Conservation (phyloP, 2,329 filamentous ascomycete species). For the Moelleriella libera region DNA sequence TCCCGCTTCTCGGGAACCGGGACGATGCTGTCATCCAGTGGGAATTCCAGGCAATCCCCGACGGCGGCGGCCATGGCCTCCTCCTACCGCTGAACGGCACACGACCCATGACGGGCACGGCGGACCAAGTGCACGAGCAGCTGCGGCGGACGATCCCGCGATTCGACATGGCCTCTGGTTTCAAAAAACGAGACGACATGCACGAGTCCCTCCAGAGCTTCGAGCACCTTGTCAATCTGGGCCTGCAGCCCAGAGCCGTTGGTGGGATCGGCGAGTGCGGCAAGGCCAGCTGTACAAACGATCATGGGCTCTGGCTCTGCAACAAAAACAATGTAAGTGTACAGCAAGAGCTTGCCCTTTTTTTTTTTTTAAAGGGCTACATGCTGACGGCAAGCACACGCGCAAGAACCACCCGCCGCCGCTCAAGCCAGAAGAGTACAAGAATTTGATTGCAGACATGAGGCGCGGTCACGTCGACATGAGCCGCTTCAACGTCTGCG, state of each 20-base stretch:
- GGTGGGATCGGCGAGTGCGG: not conserved
- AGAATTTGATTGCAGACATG: not conserved
- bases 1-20: too few species aligned
- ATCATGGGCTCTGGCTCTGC: not conserved
- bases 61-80: not conserved
- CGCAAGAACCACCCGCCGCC: too few species aligned
- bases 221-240: not conserved
- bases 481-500: not conserved
- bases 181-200: not conserved
- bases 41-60: not conserved
- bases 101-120: not conserved
- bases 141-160: slow-evolving; percentile 8
- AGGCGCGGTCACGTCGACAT: not conserved
- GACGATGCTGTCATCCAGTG: not conserved
- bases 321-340: not conserved
- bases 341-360: too few species aligned
- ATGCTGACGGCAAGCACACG: too few species aligned
- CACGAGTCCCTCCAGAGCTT: not conserved
- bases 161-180: not conserved
- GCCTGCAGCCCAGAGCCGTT: not conserved
- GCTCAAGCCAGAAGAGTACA: not conserved
- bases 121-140: not conserved
- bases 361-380: too few species aligned
- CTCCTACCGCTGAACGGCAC: too few species aligned
- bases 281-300: not conserved